Conservation (phyloP, 805 yeast genomes). For the Saturnispora quitensis region DNA sequence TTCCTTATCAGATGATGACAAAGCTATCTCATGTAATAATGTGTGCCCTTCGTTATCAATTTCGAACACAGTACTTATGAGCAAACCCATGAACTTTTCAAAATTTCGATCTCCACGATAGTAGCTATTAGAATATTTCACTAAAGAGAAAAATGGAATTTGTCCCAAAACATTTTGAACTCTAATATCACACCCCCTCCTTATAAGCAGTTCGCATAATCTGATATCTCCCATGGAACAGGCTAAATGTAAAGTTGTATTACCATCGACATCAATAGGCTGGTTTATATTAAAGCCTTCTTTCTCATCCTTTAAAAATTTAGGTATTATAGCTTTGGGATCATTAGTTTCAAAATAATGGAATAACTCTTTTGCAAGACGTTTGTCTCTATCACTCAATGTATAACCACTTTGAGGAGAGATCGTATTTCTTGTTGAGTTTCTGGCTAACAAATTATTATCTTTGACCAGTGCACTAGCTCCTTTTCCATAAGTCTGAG, state of each 20-base stretch:
- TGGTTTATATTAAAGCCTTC: conserved; percentile 58
- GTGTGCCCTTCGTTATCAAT: conserved; percentile 68
- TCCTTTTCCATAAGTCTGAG: conserved; percentile 14
- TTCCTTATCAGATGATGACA: conserved; percentile 53
- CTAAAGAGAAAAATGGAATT: conserved; percentile 78
- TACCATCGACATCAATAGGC: conserved; percentile 88
- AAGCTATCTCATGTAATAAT: conserved; percentile 78
- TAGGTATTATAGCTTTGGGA: conserved; percentile 34
- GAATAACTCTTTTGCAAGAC: conserved; percentile 36
- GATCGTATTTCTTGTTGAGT: background rate
- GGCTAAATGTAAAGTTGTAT: conserved; percentile 95
- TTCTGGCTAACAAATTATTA: conserved; percentile 1
- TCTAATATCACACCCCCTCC: conserved; percentile 64
- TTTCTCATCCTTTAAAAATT: conserved; percentile 54
- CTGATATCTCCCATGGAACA: conserved; percentile 85
- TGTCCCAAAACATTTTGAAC: conserved; percentile 64
- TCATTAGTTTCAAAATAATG: conserved; percentile 50
- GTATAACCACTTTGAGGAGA: background rate
- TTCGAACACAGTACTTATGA: conserved; percentile 70
- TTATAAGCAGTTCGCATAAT: conserved; percentile 65
- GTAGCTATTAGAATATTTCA: conserved; percentile 80
- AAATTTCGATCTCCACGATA: conserved; percentile 57
- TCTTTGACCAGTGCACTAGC: conserved; percentile 7
- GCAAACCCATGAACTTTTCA: conserved; percentile 63
- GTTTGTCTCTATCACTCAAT: conserved; percentile 1